Evolutionary conservation across 2,329 filamentous ascomycete genomes (phyloP).

Genomic region (Colletotrichum spinosum): DNA sequence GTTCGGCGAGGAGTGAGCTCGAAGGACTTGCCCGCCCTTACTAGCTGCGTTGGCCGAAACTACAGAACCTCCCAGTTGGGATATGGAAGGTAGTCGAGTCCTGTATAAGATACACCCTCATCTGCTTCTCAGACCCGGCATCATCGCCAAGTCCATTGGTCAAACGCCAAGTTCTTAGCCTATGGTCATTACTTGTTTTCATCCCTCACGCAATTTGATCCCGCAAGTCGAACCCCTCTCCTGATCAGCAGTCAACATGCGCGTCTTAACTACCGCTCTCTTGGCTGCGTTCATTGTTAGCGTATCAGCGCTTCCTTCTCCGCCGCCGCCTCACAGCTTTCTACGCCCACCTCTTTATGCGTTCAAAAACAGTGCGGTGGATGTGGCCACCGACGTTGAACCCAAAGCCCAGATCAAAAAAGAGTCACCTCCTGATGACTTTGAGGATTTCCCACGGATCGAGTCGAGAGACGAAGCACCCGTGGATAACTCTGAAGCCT

Average conservation of each 20-base stretch:
- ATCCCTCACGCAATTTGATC: too few relatives aligned
- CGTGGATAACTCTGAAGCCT: neutral
- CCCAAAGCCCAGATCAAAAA: neutral
- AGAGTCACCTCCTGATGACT: neutral
- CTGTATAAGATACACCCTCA: too few relatives aligned
- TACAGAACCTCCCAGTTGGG: too few relatives aligned
- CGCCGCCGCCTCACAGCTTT: neutral
- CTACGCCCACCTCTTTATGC: neutral
- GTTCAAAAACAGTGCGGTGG: neutral
- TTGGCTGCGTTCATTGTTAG: neutral
- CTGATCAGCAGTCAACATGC: conserved; percentile 1
- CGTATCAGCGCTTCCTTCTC: neutral
- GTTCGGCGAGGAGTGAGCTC: neutral
- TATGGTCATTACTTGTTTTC: too few relatives aligned
- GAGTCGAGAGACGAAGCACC: neutral
- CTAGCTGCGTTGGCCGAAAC: neutral
- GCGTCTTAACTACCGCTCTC: neutral
- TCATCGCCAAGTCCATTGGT: too few relatives aligned
- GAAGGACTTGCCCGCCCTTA: neutral
- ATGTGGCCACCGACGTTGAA: neutral
- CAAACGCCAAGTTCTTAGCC: too few relatives aligned
- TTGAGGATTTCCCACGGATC: neutral
- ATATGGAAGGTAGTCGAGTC: too few relatives aligned
- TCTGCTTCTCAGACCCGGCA: too few relatives aligned
- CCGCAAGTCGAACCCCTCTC: too few relatives aligned